Evolutionary conservation across 441 rosid species (phyloP).

Genomic region (Gossypium davidsonii): DNA sequence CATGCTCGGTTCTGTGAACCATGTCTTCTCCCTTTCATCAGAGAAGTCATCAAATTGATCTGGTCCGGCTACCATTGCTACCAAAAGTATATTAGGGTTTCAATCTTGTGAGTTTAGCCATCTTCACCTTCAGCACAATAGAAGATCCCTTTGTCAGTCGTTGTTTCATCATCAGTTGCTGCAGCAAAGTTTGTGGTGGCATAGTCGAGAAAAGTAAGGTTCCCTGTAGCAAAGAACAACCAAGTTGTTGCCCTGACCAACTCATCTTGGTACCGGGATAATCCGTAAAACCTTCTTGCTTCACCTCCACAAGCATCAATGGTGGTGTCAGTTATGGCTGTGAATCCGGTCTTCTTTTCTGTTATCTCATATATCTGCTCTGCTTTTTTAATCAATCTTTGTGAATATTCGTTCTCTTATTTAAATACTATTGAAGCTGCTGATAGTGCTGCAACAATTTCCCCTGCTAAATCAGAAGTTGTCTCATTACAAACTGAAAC

Average conservation of each 20-base stretch:
- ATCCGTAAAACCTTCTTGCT: constrained; percentile 38
- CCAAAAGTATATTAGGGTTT: constrained; percentile 35
- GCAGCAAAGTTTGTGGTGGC: constrained; percentile 28
- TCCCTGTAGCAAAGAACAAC: constrained; percentile 52
- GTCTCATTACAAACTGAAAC: constrained; percentile 32
- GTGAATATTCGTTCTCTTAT: constrained; percentile 33
- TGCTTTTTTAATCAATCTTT: constrained; percentile 23
- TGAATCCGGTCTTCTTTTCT: constrained; percentile 19
- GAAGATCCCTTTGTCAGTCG: constrained; percentile 38
- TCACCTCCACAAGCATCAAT: constrained; percentile 39
- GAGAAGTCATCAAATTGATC: constrained; percentile 24
- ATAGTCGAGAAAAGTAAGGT: constrained; percentile 37
- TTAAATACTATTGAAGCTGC: constrained; percentile 53
- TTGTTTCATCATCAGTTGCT: constrained; percentile 36
- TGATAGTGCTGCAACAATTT: constrained; percentile 46
- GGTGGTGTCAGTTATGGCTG: constrained; percentile 27
- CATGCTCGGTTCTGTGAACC: constrained; percentile 36
- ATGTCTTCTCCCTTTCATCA: constrained; percentile 28
- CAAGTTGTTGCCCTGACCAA: constrained; percentile 58
- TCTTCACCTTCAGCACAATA: constrained; percentile 22
- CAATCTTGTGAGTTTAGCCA: constrained; percentile 30
- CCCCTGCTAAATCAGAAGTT: constrained; percentile 55
- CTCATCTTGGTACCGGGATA: constrained; percentile 47
- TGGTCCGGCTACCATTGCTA: constrained; percentile 42
- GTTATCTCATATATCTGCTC: constrained; percentile 31